Evolutionary conservation across 768 basidiomycete genomes (phyloP).

Genomic region (Leccinum fibrillosum): DNA sequence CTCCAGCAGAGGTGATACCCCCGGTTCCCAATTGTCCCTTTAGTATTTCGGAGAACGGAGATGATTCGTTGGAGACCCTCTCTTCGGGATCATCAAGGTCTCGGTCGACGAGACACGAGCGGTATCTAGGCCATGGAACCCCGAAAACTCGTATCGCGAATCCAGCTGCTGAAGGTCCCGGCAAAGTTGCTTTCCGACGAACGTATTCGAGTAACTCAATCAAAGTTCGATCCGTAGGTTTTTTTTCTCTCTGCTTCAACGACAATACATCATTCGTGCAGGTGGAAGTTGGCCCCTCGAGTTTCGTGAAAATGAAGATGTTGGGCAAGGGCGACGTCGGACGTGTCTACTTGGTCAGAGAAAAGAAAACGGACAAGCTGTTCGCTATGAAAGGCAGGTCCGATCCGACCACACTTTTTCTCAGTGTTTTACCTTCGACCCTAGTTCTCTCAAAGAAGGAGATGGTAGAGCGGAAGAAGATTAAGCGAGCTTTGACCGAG

Average conservation of each 20-base stretch:
- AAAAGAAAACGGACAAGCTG: conserved; percentile 95
- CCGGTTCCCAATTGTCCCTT: conserved; percentile 49
- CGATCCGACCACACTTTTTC: conserved; percentile 1
- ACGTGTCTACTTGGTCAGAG: conserved; percentile 94
- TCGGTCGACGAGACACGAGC: conserved; percentile 42
- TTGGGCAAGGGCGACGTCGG: conserved; percentile 99
- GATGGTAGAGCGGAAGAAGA: conserved; percentile 99
- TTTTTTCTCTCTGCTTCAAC: background rate
- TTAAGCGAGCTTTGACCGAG: conserved; percentile 97
- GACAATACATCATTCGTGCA: conserved; percentile 28
- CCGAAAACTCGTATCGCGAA: conserved; percentile 46
- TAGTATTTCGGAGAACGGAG: conserved; percentile 54
- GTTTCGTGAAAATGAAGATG: conserved; percentile 96
- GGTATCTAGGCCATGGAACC: conserved; percentile 21
- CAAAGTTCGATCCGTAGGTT: conserved; percentile 80
- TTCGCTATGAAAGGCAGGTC: conserved; percentile 98
- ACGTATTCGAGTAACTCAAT: conserved; percentile 99
- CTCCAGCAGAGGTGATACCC: conserved; percentile 62
- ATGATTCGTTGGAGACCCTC: conserved; percentile 72
- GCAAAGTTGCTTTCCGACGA: conserved; percentile 76
- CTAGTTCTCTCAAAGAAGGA: conserved; percentile 97
- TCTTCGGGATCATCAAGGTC: conserved; percentile 74
- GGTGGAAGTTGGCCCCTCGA: conserved; percentile 93
- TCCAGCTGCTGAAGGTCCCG: conserved; percentile 46
- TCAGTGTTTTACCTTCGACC: conserved; percentile 25